Base-by-base conservation (phyloP, 2,329 filamentous ascomycete genomes). In the Trichoderma koningiopsis region DNA sequence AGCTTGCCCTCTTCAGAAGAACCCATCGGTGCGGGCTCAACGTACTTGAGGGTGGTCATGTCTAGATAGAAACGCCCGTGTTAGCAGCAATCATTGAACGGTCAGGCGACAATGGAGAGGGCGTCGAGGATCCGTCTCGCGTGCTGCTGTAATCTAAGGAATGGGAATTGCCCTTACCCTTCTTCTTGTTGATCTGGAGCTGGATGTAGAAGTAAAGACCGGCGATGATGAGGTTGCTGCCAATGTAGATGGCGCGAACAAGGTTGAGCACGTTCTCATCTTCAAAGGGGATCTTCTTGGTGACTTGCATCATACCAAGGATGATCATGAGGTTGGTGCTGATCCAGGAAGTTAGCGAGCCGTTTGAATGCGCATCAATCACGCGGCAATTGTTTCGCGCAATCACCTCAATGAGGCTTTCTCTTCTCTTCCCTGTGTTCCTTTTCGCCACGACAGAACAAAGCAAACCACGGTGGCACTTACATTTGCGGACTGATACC, bases 291-390 rank as follows among this genome's bases (percentile, higher is more conserved):
- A 99, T 90, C 83, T 91, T 93, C 88, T 98, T 98, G 76, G 94
- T 92, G 71, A 97, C 92, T 87, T 97, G 95, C 93, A 98, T 97
- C 91, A 97, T 96, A 79, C 92, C 92, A 75, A 97, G 89, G 84
- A 97, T 94, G 90, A 97, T 94, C 85, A 93, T 86, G 81, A 97
- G 87, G 87, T 97, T 97, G 81, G 92, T 93, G 77, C 94, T 97
- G 67, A 64, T 53, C 22, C 53, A 49, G 65, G 5, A 57, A 53
- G 47, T 79, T 73, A 79, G 76, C 40, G 27, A 52, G 5, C 16
- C 40, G 22, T 1, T 29, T n/a, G 52, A 47, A 57, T 52, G 29
- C 40, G 11, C 8, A 14, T 29, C 33, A 7, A 19, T 40, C 68
- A 71, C 71, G 66, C 35, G 22, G 49, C 66, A 31, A 27, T 72